Conservation (phyloP, 1,139 yeast genomes). For the Hanseniaspora uvarum region DNA sequence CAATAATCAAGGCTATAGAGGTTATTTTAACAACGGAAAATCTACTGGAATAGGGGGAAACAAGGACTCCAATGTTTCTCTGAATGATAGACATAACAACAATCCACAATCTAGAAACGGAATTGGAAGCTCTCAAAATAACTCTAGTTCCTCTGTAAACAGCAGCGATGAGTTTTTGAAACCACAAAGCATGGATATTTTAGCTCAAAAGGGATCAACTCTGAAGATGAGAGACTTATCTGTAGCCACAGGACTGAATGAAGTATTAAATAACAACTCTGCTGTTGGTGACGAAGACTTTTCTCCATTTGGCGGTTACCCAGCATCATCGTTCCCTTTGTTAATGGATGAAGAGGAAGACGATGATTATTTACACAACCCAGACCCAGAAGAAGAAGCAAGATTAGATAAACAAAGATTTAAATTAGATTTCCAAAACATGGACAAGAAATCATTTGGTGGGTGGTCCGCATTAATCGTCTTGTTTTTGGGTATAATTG, state of each 20-base stretch:
- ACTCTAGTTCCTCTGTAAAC: conserved; percentile 27
- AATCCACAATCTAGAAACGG: conserved; percentile 32
- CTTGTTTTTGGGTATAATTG: conserved; percentile 50
- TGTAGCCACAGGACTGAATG: conserved; percentile 27
- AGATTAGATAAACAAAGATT: conserved; percentile 58
- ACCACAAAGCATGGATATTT: conserved; percentile 21
- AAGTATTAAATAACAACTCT: conserved; percentile 16
- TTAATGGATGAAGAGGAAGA: conserved; percentile 82
- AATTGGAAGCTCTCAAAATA: conserved; percentile 22
- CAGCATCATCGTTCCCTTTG: conserved; percentile 76
- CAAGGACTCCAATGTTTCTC: conserved; percentile 38
- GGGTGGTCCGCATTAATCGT: conserved; percentile 50
- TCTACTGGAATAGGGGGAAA: conserved; percentile 4
- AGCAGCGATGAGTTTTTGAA: conserved; percentile 8
- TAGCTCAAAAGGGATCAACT: conserved; percentile 19
- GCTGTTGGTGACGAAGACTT: conserved; percentile 39
- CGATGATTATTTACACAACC: conserved; percentile 85
- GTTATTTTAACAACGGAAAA: conserved; percentile 12
- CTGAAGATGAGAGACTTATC: not conserved
- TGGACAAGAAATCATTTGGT: conserved; percentile 51
- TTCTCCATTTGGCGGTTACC: conserved; percentile 91
- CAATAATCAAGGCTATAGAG: conserved; percentile 17
- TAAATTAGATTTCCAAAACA: conserved; percentile 45
- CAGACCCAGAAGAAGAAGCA: conserved; percentile 84
- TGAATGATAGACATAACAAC: conserved; percentile 50